phyloP scores from a whole-genome alignment of 23 red algal species.

The Pyropia yezoensis region DNA sequence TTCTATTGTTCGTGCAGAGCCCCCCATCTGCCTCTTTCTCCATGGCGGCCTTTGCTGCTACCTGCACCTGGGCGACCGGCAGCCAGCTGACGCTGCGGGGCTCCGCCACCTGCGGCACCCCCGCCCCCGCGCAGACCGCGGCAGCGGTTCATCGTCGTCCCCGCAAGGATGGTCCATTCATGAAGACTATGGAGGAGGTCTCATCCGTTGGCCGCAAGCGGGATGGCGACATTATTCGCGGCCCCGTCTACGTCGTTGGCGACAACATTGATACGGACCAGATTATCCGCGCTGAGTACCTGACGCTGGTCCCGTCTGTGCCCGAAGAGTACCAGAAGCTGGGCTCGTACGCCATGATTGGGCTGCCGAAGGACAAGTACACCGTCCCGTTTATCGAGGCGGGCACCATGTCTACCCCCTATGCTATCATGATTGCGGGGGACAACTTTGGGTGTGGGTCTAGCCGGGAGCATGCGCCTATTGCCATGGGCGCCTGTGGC shows the following conservation, averaged over 20 bases:
- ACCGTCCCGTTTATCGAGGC: conserved; percentile 52
- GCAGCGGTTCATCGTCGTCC: no score
- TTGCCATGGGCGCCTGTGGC: conserved; percentile 85
- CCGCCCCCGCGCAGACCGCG: no score
- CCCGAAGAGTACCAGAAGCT: conserved; percentile 91
- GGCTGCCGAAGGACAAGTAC: conserved; percentile 65
- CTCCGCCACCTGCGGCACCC: no score
- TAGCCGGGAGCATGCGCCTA: conserved; percentile 84
- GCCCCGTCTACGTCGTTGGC: conserved; percentile 69
- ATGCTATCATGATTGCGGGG: conserved; percentile 85
- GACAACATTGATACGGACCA: conserved; percentile 99
- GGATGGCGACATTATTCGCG: conserved; percentile 41
- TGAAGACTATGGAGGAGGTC: conserved; percentile 5
- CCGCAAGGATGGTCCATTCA: no score
- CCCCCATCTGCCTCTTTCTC: no score
- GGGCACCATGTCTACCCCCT: conserved; percentile 30
- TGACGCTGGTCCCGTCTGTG: conserved; percentile 85
- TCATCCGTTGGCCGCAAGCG: conserved; percentile 56
- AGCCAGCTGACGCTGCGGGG: no score
- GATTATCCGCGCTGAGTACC: conserved; percentile 94
- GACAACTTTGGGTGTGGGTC: conserved; percentile 96
- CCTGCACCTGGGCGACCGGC: no score
- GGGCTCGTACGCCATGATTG: conserved; percentile 75
- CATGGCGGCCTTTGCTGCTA: no score
- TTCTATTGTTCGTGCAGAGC: no score